phyloP scores from a whole-genome alignment of 441 rosid genomes.

The Gossypium gossypioides region DNA sequence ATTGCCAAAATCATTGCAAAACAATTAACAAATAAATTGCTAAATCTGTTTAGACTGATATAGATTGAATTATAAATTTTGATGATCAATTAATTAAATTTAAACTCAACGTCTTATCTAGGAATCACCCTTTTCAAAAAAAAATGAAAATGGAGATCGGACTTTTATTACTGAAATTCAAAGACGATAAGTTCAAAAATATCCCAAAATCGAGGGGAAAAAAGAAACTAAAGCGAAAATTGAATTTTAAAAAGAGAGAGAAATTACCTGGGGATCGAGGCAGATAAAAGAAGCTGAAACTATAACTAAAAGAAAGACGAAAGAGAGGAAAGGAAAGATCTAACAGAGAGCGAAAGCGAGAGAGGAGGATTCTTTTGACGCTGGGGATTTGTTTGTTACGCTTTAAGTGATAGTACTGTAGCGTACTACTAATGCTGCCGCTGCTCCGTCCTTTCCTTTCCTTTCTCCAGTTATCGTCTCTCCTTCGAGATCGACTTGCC shows the following conservation, averaged over 20 bases:
- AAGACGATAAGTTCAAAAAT: neutral
- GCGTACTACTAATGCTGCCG: neutral
- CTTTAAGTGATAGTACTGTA: neutral
- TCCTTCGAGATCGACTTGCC: neutral
- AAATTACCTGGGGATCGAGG: constrained; percentile 8
- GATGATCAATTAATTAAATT: neutral
- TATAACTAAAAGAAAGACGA: neutral
- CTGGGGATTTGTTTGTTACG: neutral
- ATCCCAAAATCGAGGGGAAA: neutral
- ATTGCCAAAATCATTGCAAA: neutral
- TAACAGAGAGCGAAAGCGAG: neutral
- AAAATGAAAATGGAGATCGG: neutral
- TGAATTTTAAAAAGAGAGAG: neutral
- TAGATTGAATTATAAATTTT: neutral
- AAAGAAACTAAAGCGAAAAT: neutral
- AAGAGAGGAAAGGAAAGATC: neutral
- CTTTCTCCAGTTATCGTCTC: neutral
- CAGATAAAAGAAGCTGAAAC: neutral
- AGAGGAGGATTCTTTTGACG: neutral
- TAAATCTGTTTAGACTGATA: neutral
- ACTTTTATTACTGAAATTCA: neutral
- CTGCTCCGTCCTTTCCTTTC: neutral
- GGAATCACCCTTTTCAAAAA: neutral
- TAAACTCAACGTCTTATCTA: neutral
- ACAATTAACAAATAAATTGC: neutral